Base-by-base conservation (phyloP, 805 yeast species). In the Suhomyces canberraensis region DNA sequence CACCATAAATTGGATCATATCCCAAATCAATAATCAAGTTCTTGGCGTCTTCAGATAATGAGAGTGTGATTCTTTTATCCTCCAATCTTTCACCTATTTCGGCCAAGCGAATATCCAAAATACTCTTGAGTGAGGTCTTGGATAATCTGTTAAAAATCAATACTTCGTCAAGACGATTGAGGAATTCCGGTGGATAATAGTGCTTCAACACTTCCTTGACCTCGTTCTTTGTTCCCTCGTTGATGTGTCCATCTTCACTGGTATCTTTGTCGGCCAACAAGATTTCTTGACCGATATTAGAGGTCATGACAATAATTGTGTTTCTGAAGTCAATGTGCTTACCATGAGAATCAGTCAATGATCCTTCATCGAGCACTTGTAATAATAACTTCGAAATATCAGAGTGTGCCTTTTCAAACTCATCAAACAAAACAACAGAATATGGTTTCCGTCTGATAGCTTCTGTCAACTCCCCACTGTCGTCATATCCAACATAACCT, bases 361-460 rank as follows among this genome's bases (percentile, higher is more conserved):
- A 79, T 39, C 98, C 98, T 61, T 91, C 98, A 60, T 91, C 98
- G 36, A 91, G 69, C 0, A 91, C 98, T 61, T 93, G 98, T 41
- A 91, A 66, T 33, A 91, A 68, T 27, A 91, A 72, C 62, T 93
- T 93, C 20, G 95, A 81, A n/a, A 91, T 84, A 61, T 91, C 98
- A 2, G 89, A 84, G 59, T 93, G 98, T 0, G 98, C 98, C 61
- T 91, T 91, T 53, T 91, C 98, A 60, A 91, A 87, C 65, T 91
- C 98, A 61, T 91, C 98, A 58, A 91, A 93, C 40, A 91, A 65
- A 2, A 91, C 84, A 18, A 91, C 96, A 1, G 97, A 75, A 50
- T 91, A 91, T 7, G 98, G 98, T 54, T 89, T 90, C 52, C 98
- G 76, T 56, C 96, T 77, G 8, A 93, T 95, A 4, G 96, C 95